phyloP scores from a whole-genome alignment of 352 stramenopile species.

The Globisporangium sylvaticum region DNA sequence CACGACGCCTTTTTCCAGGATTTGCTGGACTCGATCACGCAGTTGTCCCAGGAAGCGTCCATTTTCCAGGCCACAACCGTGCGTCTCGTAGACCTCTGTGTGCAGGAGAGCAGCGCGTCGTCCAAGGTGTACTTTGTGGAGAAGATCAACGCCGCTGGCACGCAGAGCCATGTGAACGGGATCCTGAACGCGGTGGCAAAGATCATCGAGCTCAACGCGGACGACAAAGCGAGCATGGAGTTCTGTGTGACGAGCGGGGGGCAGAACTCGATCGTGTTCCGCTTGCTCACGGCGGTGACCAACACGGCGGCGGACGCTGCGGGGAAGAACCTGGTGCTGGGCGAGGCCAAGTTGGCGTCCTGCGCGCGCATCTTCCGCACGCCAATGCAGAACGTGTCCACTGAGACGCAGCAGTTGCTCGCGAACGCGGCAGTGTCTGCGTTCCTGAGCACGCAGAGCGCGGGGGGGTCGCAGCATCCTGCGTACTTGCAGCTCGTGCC shows the following conservation, averaged over 20 bases:
- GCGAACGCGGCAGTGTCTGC: slow-evolving; percentile 50
- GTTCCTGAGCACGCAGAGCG: slow-evolving; percentile 50
- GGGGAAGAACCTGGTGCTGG: slow-evolving; percentile 24
- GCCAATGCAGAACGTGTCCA: slow-evolving; percentile 73
- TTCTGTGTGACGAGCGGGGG: slow-evolving; percentile 50
- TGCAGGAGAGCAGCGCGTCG: slow-evolving; percentile 19
- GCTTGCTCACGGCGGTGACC: slow-evolving; percentile 52
- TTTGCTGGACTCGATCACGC: slow-evolving; percentile 61
- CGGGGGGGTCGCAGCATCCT: slow-evolving; percentile 18
- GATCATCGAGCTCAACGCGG: slow-evolving; percentile 76
- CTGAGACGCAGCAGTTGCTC: slow-evolving; percentile 57
- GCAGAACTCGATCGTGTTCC: slow-evolving; percentile 50
- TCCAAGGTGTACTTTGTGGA: slow-evolving; percentile 33
- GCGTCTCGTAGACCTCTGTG: slow-evolving; percentile 60
- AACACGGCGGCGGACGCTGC: slow-evolving; percentile 48
- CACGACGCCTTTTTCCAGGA: slow-evolving; percentile 71
- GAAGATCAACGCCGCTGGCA: slow-evolving; percentile 20
- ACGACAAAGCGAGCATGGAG: slow-evolving; percentile 73
- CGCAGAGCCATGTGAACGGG: slow-evolving; percentile 36
- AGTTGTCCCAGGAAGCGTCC: slow-evolving; percentile 63
- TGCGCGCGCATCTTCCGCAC: slow-evolving; percentile 65
- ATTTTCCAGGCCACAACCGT: slow-evolving; percentile 83
- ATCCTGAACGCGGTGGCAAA: slow-evolving; percentile 72
- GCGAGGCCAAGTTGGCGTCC: slow-evolving; percentile 38
- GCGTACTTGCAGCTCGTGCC: slow-evolving; percentile 67